Conservation (phyloP, 306 rosid genomes). For the Luffa acutangula region DNA sequence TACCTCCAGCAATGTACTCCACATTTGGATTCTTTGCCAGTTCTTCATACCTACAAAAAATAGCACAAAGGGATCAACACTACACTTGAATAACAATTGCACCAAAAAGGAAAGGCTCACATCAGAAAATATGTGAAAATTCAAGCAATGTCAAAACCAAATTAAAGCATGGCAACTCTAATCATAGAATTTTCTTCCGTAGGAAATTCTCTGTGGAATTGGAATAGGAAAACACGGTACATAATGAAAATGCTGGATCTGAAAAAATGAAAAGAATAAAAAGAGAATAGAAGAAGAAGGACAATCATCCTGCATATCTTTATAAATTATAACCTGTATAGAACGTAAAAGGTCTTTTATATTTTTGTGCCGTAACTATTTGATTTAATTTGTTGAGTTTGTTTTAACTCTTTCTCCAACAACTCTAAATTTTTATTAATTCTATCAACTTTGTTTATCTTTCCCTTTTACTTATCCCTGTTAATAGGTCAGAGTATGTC, state of each 20-base stretch:
- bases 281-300: not conserved
- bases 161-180: not conserved
- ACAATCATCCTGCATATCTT: not conserved
- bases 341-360: not conserved
- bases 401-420: not conserved
- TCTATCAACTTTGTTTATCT: not conserved
- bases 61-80: not conserved
- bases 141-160: not conserved
- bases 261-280: not conserved
- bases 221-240: not conserved
- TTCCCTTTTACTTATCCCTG: not conserved
- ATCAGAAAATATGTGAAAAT: not conserved
- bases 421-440: not conserved
- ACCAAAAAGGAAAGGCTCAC: not conserved
- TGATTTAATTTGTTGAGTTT: not conserved
- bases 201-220: not conserved
- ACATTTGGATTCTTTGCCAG: slow-evolving; percentile 44
- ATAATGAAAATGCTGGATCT: not conserved
- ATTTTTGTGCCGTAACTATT: not conserved
- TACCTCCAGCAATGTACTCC: slow-evolving; percentile 98
- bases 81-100: not conserved
- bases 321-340: not conserved
- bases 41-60: slow-evolving; percentile 57
- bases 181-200: not conserved
- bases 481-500: not conserved